phyloP scores from a whole-genome alignment of 108 stramenopile species.

The Skeletonema tropicum region DNA sequence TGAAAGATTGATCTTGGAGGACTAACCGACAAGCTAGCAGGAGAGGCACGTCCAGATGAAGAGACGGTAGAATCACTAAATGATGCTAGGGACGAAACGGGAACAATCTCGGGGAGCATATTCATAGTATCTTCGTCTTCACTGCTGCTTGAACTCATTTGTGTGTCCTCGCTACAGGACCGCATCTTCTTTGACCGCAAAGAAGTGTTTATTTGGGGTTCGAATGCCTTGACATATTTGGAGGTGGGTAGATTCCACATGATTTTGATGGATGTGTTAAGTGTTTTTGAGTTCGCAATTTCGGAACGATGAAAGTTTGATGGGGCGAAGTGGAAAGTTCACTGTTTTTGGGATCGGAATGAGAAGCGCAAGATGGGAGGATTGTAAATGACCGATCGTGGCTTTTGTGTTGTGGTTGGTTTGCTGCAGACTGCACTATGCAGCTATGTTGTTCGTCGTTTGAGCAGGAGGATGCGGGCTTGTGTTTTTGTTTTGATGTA shows the following conservation, averaged over 20 bases:
- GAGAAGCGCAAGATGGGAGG: background rate
- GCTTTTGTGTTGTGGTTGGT: too few relatives aligned
- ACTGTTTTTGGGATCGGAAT: background rate
- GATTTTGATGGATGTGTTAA: background rate
- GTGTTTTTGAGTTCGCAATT: background rate
- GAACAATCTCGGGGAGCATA: slow-evolving; percentile 2
- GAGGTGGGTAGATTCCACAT: slow-evolving; percentile 1
- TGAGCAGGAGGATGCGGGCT: too few relatives aligned
- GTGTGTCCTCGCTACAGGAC: slow-evolving; percentile 4
- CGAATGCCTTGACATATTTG: slow-evolving; percentile 1
- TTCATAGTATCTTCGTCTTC: background rate
- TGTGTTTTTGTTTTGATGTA: too few relatives aligned
- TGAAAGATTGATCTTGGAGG: slow-evolving; percentile 32
- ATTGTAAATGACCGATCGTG: too few relatives aligned
- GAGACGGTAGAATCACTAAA: background rate
- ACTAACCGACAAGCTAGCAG: background rate
- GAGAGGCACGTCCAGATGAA: slow-evolving; percentile 1
- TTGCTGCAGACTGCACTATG: too few relatives aligned
- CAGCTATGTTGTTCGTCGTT: too few relatives aligned
- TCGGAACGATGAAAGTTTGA: background rate
- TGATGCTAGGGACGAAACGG: background rate
- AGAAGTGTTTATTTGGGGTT: background rate
- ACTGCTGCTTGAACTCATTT: background rate
- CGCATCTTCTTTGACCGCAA: background rate
- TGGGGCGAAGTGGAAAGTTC: background rate